Evolutionary conservation across 257 asterid species (phyloP).

Genomic region (Agastache rugosa): DNA sequence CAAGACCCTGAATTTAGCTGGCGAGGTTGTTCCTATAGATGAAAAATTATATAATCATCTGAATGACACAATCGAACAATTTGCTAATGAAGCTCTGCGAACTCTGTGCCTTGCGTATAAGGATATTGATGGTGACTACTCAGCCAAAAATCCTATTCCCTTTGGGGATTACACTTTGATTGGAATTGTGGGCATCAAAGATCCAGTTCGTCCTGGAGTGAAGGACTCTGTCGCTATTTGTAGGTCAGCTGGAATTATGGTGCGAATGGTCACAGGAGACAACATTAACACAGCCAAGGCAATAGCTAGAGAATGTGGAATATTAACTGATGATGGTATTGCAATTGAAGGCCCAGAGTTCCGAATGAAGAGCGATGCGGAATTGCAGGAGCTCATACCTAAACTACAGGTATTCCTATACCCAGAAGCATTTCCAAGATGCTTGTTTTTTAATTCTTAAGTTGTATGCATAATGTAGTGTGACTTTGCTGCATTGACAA

Average conservation of each 20-base stretch:
- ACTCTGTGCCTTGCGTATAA: conserved; percentile 84
- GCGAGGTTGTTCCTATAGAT: conserved; percentile 67
- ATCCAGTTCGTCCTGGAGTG: conserved; percentile 92
- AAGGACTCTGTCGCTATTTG: conserved; percentile 89
- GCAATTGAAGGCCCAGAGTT: conserved; percentile 95
- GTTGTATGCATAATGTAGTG: background rate
- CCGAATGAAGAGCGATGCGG: conserved; percentile 67
- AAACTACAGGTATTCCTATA: conserved; percentile 66
- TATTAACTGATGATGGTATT: conserved; percentile 74
- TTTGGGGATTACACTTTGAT: conserved; percentile 77
- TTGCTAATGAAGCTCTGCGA: conserved; percentile 84
- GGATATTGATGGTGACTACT: conserved; percentile 57
- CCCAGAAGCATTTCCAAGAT: background rate
- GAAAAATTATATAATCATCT: conserved; percentile 45
- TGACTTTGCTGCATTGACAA: conserved; percentile 11
- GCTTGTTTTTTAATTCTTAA: background rate
- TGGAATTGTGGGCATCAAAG: conserved; percentile 86
- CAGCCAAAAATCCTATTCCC: conserved; percentile 56
- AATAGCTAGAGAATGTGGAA: conserved; percentile 94
- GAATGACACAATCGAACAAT: conserved; percentile 66
- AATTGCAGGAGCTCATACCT: conserved; percentile 75
- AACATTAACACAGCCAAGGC: conserved; percentile 93
- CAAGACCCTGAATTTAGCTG: conserved; percentile 56
- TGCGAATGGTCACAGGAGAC: conserved; percentile 94
- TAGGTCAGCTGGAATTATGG: conserved; percentile 79